A percentile compares a stretch with the other conserved stretches of the same genome.
phyloP scores from a whole-genome alignment of 75 land plant species.

The Ceratopteris richardii region DNA sequence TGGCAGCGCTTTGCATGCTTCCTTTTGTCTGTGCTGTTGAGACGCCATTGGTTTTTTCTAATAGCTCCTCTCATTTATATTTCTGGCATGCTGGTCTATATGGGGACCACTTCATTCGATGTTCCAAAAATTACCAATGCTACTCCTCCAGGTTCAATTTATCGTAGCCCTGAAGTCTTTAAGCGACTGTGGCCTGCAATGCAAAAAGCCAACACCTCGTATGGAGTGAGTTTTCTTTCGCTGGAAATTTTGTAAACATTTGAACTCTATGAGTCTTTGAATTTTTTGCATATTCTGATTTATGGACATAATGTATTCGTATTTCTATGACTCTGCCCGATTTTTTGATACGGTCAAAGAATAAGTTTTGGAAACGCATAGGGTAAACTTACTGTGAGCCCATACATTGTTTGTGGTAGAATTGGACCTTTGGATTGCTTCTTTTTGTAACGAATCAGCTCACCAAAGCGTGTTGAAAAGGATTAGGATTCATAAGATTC shows the following conservation, averaged over 20 bases:
- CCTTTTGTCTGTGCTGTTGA: slow-evolving; percentile 54
- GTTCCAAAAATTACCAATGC: slow-evolving; percentile 2
- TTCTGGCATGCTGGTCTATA: slow-evolving; percentile 69
- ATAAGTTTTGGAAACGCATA: too few relatives aligned
- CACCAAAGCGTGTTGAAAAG: too few relatives aligned
- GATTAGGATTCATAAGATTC: too few relatives aligned
- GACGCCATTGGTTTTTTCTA: slow-evolving; percentile 65
- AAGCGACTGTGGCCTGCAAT: slow-evolving; percentile 34
- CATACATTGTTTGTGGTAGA: too few relatives aligned
- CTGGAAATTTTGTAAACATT: background rate
- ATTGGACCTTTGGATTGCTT: too few relatives aligned
- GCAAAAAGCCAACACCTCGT: slow-evolving; percentile 12
- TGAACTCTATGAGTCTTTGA: too few relatives aligned
- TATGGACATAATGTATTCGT: too few relatives aligned
- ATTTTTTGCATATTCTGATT: too few relatives aligned
- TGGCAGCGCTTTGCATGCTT: slow-evolving; percentile 42
- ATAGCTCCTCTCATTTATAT: slow-evolving; percentile 84
- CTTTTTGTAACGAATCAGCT: too few relatives aligned
- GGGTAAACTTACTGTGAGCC: too few relatives aligned
- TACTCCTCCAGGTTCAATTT: slow-evolving; percentile 26
- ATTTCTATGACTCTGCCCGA: too few relatives aligned
- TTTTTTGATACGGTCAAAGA: too few relatives aligned
- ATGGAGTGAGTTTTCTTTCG: slow-evolving; percentile 13
- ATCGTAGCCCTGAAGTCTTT: slow-evolving; percentile 40
- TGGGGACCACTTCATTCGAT: slow-evolving; percentile 42